Evolutionary conservation across 345 rosid species (phyloP).

Genomic region (Noccaea bulbosa): DNA sequence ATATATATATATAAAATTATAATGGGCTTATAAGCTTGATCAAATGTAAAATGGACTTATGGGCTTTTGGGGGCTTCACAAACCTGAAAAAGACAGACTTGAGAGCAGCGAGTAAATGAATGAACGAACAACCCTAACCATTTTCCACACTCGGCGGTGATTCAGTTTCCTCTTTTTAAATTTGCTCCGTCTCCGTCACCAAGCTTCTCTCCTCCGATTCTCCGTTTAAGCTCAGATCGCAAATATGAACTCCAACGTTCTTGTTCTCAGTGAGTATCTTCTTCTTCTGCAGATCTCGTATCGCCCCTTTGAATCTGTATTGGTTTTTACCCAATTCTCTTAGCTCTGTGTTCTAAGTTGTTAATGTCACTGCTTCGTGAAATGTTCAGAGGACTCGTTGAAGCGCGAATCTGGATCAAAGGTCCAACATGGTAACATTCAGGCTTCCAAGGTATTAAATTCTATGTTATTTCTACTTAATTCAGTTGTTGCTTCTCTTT

Average conservation of each 20-base stretch:
- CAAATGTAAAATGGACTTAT: slow-evolving; percentile 1
- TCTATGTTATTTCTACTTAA: neutral
- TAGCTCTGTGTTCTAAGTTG: neutral
- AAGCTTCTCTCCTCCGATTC: slow-evolving; percentile 22
- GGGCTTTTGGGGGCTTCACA: slow-evolving; percentile 39
- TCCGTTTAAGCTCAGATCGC: slow-evolving; percentile 26
- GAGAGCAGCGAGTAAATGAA: slow-evolving; percentile 21
- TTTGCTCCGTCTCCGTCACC: slow-evolving; percentile 40
- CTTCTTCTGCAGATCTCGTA: slow-evolving; percentile 5
- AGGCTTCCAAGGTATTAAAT: slow-evolving; percentile 71
- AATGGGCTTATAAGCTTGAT: too few relatives aligned
- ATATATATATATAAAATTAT: too few relatives aligned
- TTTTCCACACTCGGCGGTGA: neutral
- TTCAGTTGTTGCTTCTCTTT: neutral
- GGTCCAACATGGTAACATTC: slow-evolving; percentile 90
- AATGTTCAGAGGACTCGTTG: slow-evolving; percentile 81
- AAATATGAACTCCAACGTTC: slow-evolving; percentile 74
- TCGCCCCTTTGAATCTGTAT: slow-evolving; percentile 1
- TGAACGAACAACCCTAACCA: slow-evolving; percentile 5
- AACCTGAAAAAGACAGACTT: neutral
- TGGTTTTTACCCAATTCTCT: neutral
- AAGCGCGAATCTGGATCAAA: slow-evolving; percentile 94
- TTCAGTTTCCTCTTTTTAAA: slow-evolving; percentile 14
- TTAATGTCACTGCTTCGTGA: slow-evolving; percentile 3
- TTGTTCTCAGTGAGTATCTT: slow-evolving; percentile 74